A percentile compares a stretch with the other conserved stretches of the same genome.
Conservation (phyloP, 2,329 filamentous ascomycete species). For the Epichloe aotearoae region DNA sequence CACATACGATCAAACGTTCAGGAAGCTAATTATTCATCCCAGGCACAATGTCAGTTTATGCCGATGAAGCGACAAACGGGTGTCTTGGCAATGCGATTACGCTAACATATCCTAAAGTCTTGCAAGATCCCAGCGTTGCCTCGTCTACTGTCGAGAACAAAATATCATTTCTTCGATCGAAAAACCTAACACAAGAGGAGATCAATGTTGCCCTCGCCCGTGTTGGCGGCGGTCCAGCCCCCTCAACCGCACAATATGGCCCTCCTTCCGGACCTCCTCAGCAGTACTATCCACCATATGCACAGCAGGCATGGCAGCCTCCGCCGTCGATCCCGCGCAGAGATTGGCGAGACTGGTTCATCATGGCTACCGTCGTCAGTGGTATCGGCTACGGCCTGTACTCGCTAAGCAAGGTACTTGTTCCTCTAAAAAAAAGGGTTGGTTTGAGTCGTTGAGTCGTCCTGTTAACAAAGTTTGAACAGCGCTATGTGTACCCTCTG, state of each 20-base stretch:
- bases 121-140: conserved; percentile 87
- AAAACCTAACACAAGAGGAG: conserved; percentile 94
- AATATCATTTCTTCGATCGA: conserved; percentile 84
- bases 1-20: neutral
- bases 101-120: conserved; percentile 40
- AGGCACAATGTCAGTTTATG: conserved; percentile 30
- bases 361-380: conserved; percentile 92
- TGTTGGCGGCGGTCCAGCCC: conserved; percentile 45
- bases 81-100: neutral
- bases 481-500: conserved; percentile 84
- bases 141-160: conserved; percentile 85
- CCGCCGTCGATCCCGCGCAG: conserved; percentile 54
- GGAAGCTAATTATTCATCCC: conserved; percentile 3
- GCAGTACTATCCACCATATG: conserved; percentile 34
- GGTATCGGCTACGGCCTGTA: conserved; percentile 85
- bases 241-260: conserved; percentile 26
- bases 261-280: conserved; percentile 30
- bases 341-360: conserved; percentile 99
- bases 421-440: neutral
- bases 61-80: neutral
- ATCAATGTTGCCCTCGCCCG: conserved; percentile 74
- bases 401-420: conserved; percentile 65
- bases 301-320: conserved; percentile 44
- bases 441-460: neutral
- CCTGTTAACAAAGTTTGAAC: conserved; percentile 1